These are phyloP conservation scores for Meira miltonrushii DNA, from an alignment of 1,284 basidiomycete species.

Conservation along the genomic window DNA sequence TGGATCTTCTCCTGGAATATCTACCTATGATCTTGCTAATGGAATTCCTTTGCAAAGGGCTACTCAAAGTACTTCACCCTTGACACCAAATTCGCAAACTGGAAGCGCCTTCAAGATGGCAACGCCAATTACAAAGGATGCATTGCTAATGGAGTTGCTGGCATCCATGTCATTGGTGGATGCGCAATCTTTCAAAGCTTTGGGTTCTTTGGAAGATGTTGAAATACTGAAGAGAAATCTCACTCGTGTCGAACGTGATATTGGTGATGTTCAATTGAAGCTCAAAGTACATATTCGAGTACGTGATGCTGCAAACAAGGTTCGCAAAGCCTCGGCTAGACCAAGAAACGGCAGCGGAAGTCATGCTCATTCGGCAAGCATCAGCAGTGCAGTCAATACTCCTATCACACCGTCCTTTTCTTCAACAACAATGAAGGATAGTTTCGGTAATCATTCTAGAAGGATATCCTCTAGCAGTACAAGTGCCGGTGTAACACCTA, in stretches of 20 bases:
- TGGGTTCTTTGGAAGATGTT: slow-evolving; percentile 29
- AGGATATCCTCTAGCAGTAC: slow-evolving; percentile 15
- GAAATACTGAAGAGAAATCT: slow-evolving; percentile 32
- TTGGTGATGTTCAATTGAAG: slow-evolving; percentile 25
- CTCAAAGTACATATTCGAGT: slow-evolving; percentile 38
- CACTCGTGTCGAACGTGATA: slow-evolving; percentile 27
- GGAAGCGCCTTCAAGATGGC: not conserved
- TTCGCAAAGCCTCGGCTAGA: slow-evolving; percentile 31
- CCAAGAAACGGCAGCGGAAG: not conserved
- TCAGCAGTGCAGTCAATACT: not conserved
- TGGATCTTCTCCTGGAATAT: too few species aligned
- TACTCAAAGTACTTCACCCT: too few species aligned
- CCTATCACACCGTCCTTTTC: slow-evolving; percentile 13
- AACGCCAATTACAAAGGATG: slow-evolving; percentile 4
- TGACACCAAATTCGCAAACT: too few species aligned
- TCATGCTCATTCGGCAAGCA: not conserved
- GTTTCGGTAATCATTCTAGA: not conserved
- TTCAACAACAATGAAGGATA: slow-evolving; percentile 13
- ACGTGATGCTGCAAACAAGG: slow-evolving; percentile 36
- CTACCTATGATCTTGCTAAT: too few species aligned
- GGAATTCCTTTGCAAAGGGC: too few species aligned
- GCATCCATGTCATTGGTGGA: slow-evolving; percentile 23
- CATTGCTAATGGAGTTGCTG: not conserved
- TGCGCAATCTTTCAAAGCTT: slow-evolving; percentile 24
- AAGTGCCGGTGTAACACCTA: not conserved